phyloP scores from a whole-genome alignment of 371 early-diverging fungal species.

The Blakeslea trispora region DNA sequence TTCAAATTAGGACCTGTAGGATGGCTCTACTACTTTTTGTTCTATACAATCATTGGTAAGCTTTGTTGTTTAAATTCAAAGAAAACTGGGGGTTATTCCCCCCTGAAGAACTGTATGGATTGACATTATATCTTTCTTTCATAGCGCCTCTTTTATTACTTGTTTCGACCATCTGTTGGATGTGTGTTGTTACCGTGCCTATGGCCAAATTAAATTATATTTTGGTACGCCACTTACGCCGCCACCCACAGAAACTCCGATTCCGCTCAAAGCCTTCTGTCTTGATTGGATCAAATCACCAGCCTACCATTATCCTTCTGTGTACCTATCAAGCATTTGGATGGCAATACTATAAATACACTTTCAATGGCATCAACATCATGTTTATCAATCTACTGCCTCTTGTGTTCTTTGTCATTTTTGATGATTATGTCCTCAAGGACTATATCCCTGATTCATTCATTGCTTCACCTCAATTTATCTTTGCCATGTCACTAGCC shows the following conservation, averaged over 20 bases:
- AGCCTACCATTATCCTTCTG: conserved; percentile 64
- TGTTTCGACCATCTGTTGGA: conserved; percentile 82
- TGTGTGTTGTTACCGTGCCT: conserved; percentile 88
- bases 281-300: conserved; percentile 33
- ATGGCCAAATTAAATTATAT: conserved; percentile 92
- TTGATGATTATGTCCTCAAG: conserved; percentile 81
- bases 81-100: not conserved
- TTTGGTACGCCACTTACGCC: conserved; percentile 72
- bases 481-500: conserved; percentile 78
- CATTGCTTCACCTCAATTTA: conserved; percentile 64
- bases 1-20: conserved; percentile 60
- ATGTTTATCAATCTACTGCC: conserved; percentile 91
- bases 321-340: conserved; percentile 83
- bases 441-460: conserved; percentile 48
- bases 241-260: conserved; percentile 78
- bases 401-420: conserved; percentile 75
- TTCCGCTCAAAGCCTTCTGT: conserved; percentile 64
- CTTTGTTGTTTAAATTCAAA: too few species aligned
- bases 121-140: conserved; percentile 1
- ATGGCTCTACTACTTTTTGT: conserved; percentile 61
- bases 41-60: conserved; percentile 56
- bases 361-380: conserved; percentile 95
- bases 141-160: conserved; percentile 76
- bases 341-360: conserved; percentile 89
- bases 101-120: too few species aligned